A percentile compares a stretch with the other conserved stretches of the same genome.
Conservation (phyloP, 257 asterid genomes). For the Linaria vulgaris region DNA sequence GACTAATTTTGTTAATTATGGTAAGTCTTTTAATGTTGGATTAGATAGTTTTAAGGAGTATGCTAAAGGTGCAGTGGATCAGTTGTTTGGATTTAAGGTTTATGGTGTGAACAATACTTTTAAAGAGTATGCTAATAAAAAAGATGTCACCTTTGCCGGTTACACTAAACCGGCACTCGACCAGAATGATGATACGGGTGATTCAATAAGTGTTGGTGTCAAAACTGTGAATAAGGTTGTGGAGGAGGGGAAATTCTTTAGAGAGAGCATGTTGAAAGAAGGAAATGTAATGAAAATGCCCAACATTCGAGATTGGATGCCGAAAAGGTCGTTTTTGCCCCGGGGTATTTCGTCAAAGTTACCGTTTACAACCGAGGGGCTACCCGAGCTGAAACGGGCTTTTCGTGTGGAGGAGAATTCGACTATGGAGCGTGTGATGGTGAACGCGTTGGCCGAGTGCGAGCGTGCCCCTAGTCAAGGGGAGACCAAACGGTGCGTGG, state of each 20-base stretch:
- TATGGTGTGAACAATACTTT: slow-evolving; percentile 70
- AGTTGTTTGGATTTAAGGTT: slow-evolving; percentile 50
- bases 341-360: slow-evolving; percentile 49
- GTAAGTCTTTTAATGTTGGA: slow-evolving; percentile 71
- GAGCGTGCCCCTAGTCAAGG: slow-evolving; percentile 59
- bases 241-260: slow-evolving; percentile 76
- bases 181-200: slow-evolving; percentile 16
- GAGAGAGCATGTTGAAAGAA: slow-evolving; percentile 58
- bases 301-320: slow-evolving; percentile 71
- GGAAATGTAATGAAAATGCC: slow-evolving; percentile 72
- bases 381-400: slow-evolving; percentile 37
- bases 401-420: slow-evolving; percentile 44
- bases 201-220: slow-evolving; percentile 14
- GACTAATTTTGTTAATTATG: slow-evolving; percentile 59
- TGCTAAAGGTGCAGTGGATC: slow-evolving; percentile 54
- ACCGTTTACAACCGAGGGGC: slow-evolving; percentile 41
- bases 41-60: slow-evolving; percentile 67
- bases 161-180: slow-evolving; percentile 41
- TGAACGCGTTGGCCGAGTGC: slow-evolving; percentile 57
- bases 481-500: slow-evolving; percentile 70
- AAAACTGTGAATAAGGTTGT: slow-evolving; percentile 39
- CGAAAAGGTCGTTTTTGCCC: slow-evolving; percentile 81
- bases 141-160: slow-evolving; percentile 68
- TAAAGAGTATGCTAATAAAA: slow-evolving; percentile 58
- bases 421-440: slow-evolving; percentile 44